Base-by-base conservation (phyloP, 495 filamentous ascomycete species). In the Friedmanniomyces simplex region DNA sequence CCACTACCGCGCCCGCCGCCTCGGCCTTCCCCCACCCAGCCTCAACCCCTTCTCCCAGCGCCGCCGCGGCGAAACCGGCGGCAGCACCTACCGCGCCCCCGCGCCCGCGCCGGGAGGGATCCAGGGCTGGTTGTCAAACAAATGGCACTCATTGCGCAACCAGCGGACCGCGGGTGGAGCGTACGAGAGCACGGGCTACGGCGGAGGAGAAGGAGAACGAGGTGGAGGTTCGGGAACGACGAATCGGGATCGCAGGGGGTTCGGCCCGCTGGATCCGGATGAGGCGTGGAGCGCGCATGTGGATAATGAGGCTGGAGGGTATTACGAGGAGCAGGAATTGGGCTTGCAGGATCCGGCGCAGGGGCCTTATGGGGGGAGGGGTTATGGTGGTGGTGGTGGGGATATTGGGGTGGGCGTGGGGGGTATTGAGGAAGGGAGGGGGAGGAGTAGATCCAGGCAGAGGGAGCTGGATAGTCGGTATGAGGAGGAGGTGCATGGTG, bases 231-330 rank as follows among this genome's bases (percentile, higher is more conserved):
- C n/a, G n/a, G n/a, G n/a, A n/a, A n/a, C 28, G 10, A 3, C 28
- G 4, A 32, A 32, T 10, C 28, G 28, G n/a, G 54, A 55, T 43
- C n/a, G 65, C 57, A 26, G 63, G 55, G 61, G 64, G 0, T 58
- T 63, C 68, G 73, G 74, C 36, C 64, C 75, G 20, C 71, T 85
- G 26, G 85, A 88, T 64, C 84, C 82, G 0, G 85, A 88, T 67
- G 83, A 85, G 57, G 83, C 85, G 24, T 88, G 85, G 85, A 83
- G 87, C 72, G 61, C 83, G 49, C 66, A 81, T 34, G 84, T 88
- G 3, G 82, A 80, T 36, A 71, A 76, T 51, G 83, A 84, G 64
- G 79, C 77, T 14, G 61, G 55, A 30, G 73, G 66, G 28, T 81
- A 82, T 62, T 80, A 83, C 57, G 74, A 87, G 59, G 84, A 86